Percentiles rank a stretch among this genome's conserved stretches.
These are phyloP conservation scores for Rosa lucieae DNA, from an alignment of 306 rosid genomes.

Conservation along the genomic window DNA sequence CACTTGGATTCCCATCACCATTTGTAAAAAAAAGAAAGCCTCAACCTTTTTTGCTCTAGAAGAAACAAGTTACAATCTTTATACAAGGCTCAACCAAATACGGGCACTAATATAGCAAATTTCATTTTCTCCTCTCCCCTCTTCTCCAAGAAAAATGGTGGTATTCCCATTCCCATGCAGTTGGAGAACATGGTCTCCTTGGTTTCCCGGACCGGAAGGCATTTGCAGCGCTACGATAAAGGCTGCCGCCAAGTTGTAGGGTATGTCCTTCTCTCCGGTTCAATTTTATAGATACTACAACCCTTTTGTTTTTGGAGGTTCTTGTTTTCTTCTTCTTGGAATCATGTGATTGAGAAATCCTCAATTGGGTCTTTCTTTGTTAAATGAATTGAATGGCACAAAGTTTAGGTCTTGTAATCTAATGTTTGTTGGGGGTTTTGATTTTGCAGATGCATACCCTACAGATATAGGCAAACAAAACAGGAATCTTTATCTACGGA, in stretches of 20 bases:
- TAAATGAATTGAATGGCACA: not conserved
- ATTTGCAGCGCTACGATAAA: conserved; percentile 69
- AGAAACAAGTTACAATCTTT: not conserved
- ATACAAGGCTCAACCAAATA: not conserved
- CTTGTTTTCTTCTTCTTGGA: not conserved
- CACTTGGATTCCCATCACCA: not conserved
- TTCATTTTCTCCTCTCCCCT: conserved; percentile 38
- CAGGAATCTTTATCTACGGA: conserved; percentile 27
- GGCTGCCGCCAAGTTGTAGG: conserved; percentile 89
- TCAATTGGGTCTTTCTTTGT: conserved; percentile 27
- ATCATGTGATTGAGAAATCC: not conserved
- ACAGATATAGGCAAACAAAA: conserved; percentile 51
- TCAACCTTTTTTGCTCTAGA: not conserved
- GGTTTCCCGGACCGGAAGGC: conserved; percentile 73
- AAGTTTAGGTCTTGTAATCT: conserved; percentile 4
- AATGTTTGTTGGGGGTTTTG: not conserved
- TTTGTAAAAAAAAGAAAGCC: not conserved
- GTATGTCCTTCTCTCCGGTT: conserved; percentile 33
- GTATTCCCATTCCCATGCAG: conserved; percentile 36
- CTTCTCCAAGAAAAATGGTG: conserved; percentile 29
- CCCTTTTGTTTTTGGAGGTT: not conserved
- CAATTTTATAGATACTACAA: not conserved
- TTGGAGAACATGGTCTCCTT: conserved; percentile 45
- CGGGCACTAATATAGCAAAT: conserved; percentile 22
- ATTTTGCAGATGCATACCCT: conserved; percentile 86